phyloP scores from a whole-genome alignment of 179 eudicot species.

The Carnegiea gigantea region DNA sequence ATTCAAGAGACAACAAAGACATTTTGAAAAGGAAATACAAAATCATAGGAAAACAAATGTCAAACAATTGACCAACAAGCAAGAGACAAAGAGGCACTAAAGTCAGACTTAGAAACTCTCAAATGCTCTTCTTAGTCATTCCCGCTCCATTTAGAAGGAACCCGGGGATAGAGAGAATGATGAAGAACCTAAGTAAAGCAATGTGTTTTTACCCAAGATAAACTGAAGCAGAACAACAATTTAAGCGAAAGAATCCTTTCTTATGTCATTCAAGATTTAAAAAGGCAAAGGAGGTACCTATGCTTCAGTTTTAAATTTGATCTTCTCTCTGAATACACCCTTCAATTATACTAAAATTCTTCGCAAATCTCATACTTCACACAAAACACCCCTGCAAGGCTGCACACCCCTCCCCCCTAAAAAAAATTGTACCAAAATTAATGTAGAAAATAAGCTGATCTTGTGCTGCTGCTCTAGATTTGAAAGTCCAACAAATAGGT shows the following conservation, averaged over 20 bases:
- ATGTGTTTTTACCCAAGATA: background rate
- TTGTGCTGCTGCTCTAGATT: background rate
- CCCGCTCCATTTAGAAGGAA: background rate
- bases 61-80: background rate
- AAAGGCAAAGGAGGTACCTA: background rate
- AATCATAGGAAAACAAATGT: background rate
- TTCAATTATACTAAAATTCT: background rate
- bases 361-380: background rate
- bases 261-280: background rate
- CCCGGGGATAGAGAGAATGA: background rate
- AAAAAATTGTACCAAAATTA: background rate
- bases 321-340: background rate
- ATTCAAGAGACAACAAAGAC: background rate
- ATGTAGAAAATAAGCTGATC: background rate
- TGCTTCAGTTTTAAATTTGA: background rate
- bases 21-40: background rate
- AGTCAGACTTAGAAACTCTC: no score
- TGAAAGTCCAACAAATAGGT: background rate
- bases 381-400: background rate
- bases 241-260: background rate
- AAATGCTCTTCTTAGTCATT: no score
- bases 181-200: background rate
- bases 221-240: background rate
- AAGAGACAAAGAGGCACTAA: background rate
- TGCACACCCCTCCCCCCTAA: background rate